Evolutionary conservation across 2,329 filamentous ascomycete species (phyloP).

Genomic region (Aspergillus luchuensis): DNA sequence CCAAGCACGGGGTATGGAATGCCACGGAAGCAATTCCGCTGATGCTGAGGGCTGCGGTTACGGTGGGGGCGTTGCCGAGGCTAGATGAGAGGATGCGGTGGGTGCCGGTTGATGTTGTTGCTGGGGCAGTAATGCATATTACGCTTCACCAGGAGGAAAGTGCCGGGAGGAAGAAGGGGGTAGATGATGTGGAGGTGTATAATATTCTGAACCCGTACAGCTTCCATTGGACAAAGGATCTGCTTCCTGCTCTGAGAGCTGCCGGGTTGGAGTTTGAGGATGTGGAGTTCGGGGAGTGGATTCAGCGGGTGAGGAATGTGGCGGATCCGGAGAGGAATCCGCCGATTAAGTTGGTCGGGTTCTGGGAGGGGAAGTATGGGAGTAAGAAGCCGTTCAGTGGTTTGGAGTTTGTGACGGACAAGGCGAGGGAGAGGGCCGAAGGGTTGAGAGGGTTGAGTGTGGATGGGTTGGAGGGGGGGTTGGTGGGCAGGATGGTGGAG

Average conservation of each 20-base stretch:
- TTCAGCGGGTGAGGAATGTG: conserved; percentile 46
- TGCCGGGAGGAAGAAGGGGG: too few relatives aligned
- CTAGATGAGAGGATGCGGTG: conserved; percentile 49
- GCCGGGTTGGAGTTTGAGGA: conserved; percentile 41
- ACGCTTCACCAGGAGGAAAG: conserved; percentile 21
- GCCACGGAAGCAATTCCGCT: conserved; percentile 51
- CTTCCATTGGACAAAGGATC: conserved; percentile 56
- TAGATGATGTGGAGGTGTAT: conserved; percentile 39
- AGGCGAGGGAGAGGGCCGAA: conserved; percentile 17
- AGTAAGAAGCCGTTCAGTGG: conserved; percentile 13
- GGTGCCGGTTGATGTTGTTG: conserved; percentile 50
- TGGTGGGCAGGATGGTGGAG: conserved; percentile 42
- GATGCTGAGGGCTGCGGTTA: conserved; percentile 51
- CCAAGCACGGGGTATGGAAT: conserved; percentile 26
- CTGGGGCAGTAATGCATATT: conserved; percentile 37
- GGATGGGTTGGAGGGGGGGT: conserved; percentile 14
- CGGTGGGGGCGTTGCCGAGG: conserved; percentile 49
- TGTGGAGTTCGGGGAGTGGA: conserved; percentile 30
- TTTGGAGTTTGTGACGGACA: conserved; percentile 23
- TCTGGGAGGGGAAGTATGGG: conserved; percentile 57
- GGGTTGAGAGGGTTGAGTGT: conserved; percentile 15
- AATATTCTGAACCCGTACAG: conserved; percentile 56
- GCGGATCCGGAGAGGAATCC: conserved; percentile 54
- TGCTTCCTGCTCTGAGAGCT: conserved; percentile 56
- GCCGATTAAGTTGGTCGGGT: conserved; percentile 56